Evolutionary conservation across 2,329 filamentous ascomycete species (phyloP), one percentile per base, ranked within the genome.

Genomic region (Fusarium sp.): DNA sequence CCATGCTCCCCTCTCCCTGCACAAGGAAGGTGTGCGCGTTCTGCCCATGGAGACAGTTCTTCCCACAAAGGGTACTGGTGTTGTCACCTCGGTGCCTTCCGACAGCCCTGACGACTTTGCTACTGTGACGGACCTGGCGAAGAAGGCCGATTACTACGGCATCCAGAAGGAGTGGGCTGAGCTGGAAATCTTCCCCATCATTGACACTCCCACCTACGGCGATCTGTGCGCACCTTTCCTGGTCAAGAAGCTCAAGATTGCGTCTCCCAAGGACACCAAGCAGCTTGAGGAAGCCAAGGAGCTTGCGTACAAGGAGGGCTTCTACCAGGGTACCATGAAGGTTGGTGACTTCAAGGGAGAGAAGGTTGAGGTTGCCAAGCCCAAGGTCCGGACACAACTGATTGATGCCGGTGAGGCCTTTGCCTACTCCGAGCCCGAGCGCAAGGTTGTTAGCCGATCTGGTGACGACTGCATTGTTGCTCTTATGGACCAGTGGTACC

Each of bases 161-260:
- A 98, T 99, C 81, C 90, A 98, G 86, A 97, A 97, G 85, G 95
- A 98, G 82, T 99, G 97, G 97, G 95, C 94, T 5, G 94, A 97
- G 81, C 87, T 96, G 64, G 94, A 98, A 74, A 96, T 98, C 65
- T 82, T 95, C 70, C 95, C 97, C 62, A 93, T 99, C 77, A 97
- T 98, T 74, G 89, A 95, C 68, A 98, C 97, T 0, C 95, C 96
- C 0, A 91, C 91, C 3, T 98, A 96, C 79, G 95, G 95, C 63
- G 92, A 98, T 78, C 88, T 97, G 68, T 93, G 93, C 58, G 97
- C 97, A 1, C 92, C 93, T 74, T 90, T 91, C 78, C 86, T 99
- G 68, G 93, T 97, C 63, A 94, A 98, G 86, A 91, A 97, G 83
- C 88, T 98, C 82, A 98, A 98, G 88, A 99, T 99, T 81, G 92